A percentile compares a stretch with the other conserved stretches of the same genome.
phyloP scores from a whole-genome alignment of 2,329 filamentous ascomycete genomes.

The Alternaria brassicae region DNA sequence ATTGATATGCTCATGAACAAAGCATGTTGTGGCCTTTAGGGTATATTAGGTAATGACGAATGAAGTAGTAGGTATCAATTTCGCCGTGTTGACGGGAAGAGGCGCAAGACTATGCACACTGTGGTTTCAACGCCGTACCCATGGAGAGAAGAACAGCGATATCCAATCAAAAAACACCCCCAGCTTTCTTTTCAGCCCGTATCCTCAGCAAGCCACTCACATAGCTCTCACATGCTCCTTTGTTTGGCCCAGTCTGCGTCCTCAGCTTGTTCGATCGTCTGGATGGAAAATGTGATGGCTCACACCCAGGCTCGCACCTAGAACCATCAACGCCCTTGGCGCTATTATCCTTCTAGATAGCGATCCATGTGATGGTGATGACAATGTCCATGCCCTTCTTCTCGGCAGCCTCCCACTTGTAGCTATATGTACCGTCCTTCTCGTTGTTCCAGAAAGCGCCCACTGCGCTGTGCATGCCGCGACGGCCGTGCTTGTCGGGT shows the following conservation, averaged over 20 bases:
- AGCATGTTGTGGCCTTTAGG: background rate
- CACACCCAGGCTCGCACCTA: background rate
- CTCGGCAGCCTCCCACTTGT: constrained; percentile 74
- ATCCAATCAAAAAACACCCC: constrained; percentile 6
- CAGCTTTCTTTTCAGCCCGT: constrained; percentile 3
- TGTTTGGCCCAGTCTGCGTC: background rate
- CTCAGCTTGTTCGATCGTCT: background rate
- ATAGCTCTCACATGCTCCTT: constrained; percentile 8
- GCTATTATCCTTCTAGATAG: constrained; percentile 31
- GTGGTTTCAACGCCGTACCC: constrained; percentile 17
- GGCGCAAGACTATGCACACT: constrained; percentile 11
- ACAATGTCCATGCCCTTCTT: constrained; percentile 62
- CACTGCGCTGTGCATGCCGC: constrained; percentile 88
- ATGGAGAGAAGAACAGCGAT: constrained; percentile 10
- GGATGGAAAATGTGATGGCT: background rate
- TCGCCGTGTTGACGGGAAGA: constrained; percentile 8
- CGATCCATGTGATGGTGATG: constrained; percentile 73
- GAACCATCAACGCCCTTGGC: background rate
- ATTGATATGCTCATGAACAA: background rate
- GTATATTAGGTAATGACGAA: background rate
- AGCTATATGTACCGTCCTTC: constrained; percentile 88
- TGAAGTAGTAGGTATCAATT: constrained; percentile 12
- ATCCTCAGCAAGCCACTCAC: constrained; percentile 4
- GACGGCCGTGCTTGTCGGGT: constrained; percentile 73
- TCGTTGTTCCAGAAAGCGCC: constrained; percentile 91